phyloP scores from a whole-genome alignment of 164 flowering plant genomes.

The Liquidambar formosana region DNA sequence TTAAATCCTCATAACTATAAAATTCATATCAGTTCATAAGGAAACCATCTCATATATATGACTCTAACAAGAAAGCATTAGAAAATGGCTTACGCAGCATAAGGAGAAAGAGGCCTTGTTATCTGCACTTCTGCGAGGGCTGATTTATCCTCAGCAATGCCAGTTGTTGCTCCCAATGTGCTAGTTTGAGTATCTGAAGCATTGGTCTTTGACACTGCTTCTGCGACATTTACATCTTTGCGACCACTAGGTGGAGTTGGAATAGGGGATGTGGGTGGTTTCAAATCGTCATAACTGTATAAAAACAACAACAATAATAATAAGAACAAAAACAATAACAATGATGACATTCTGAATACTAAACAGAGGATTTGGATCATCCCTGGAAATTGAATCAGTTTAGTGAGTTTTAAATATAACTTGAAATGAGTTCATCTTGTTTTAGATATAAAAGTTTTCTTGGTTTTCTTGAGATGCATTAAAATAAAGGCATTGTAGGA shows the following conservation, averaged over 20 bases:
- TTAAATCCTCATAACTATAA: conserved; percentile 49
- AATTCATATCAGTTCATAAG: not conserved
- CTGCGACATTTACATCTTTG: not conserved
- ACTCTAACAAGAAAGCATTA: not conserved
- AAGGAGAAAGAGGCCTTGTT: conserved; percentile 51
- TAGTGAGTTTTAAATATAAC: no score
- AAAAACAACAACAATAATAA: not conserved
- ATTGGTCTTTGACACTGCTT: conserved; percentile 9
- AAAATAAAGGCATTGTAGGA: not conserved
- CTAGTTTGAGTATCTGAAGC: conserved; percentile 16
- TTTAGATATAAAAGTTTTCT: not conserved
- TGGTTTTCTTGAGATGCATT: not conserved
- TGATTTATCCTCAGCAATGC: conserved; percentile 5
- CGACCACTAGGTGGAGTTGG: conserved; percentile 20
- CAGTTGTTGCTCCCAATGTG: not conserved
- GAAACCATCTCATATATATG: not conserved
- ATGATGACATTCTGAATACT: no score
- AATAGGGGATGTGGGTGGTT: conserved; percentile 33
- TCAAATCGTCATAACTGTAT: conserved; percentile 30
- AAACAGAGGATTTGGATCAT: not conserved
- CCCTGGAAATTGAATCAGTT: no score
- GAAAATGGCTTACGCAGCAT: conserved; percentile 34
- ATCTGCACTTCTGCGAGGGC: conserved; percentile 11
- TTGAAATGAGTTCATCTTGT: not conserved
- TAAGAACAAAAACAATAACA: not conserved